Evolutionary conservation across 352 stramenopile genomes (phyloP).

Genomic region (Pythium aquatile): DNA sequence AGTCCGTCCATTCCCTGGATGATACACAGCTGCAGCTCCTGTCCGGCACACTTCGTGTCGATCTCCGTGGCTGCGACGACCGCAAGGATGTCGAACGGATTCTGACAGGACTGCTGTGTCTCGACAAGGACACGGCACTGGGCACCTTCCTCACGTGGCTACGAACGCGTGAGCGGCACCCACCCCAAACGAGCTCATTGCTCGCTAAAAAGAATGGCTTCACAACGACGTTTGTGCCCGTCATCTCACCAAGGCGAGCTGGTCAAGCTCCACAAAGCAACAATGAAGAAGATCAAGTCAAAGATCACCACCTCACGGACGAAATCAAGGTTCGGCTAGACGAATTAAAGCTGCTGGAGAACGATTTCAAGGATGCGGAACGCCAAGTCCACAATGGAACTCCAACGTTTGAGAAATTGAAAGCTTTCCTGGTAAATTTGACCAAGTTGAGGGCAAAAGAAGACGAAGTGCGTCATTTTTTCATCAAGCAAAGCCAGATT

Average conservation of each 20-base stretch:
- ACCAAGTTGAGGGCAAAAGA: conserved; percentile 60
- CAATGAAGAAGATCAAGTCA: conserved; percentile 27
- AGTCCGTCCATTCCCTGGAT: conserved; percentile 57
- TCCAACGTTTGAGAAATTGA: conserved; percentile 76
- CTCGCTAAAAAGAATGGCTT: conserved; percentile 43
- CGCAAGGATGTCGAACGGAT: conserved; percentile 59
- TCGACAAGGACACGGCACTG: conserved; percentile 73
- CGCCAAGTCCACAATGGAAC: conserved; percentile 50
- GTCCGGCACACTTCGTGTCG: conserved; percentile 60
- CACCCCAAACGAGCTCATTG: conserved; percentile 21
- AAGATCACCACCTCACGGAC: conserved; percentile 57
- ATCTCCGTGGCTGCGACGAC: conserved; percentile 55
- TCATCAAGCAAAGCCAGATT: conserved; percentile 49
- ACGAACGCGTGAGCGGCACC: conserved; percentile 26
- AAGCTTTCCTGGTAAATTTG: conserved; percentile 63
- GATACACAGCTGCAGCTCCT: conserved; percentile 42
- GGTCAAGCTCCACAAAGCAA: conserved; percentile 19
- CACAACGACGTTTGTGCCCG: conserved; percentile 64
- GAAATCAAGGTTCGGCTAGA: conserved; percentile 43
- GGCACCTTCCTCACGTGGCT: conserved; percentile 74
- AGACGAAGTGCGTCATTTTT: conserved; percentile 47
- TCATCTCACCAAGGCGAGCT: conserved; percentile 29
- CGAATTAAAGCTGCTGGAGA: conserved; percentile 49
- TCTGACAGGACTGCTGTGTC: conserved; percentile 56
- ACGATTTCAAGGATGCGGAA: conserved; percentile 62